Evolutionary conservation across 352 stramenopile species (phyloP).

Genomic region (Thalassiosira mediterranea): DNA sequence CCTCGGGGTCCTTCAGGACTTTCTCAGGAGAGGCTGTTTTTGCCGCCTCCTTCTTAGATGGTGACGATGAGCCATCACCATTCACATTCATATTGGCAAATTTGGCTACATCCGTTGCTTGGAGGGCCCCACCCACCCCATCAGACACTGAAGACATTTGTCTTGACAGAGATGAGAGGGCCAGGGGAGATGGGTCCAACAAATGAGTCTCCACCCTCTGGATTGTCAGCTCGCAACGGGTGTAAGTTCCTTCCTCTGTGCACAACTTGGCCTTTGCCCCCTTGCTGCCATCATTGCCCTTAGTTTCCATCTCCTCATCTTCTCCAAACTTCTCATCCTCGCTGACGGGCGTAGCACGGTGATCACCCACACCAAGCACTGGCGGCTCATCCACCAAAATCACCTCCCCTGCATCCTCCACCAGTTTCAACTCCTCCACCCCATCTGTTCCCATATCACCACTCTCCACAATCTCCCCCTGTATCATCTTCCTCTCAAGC

Average conservation of each 20-base stretch:
- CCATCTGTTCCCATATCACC: slow-evolving; percentile 21
- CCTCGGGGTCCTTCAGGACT: slow-evolving; percentile 1
- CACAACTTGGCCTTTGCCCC: slow-evolving; percentile 35
- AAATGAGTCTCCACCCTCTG: slow-evolving; percentile 81
- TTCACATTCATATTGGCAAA: slow-evolving; percentile 17
- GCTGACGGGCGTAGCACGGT: slow-evolving; percentile 6
- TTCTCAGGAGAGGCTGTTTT: not conserved
- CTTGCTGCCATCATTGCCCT: slow-evolving; percentile 5
- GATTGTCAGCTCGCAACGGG: slow-evolving; percentile 72
- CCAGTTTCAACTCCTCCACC: slow-evolving; percentile 16
- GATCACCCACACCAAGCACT: slow-evolving; percentile 29
- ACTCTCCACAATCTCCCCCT: slow-evolving; percentile 62
- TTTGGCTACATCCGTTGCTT: slow-evolving; percentile 17
- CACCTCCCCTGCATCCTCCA: slow-evolving; percentile 16
- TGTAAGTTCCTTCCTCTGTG: slow-evolving; percentile 59
- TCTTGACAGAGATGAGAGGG: slow-evolving; percentile 41
- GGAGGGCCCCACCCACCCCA: slow-evolving; percentile 26
- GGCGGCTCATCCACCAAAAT: slow-evolving; percentile 59
- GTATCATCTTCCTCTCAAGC: slow-evolving; percentile 75
- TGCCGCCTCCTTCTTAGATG: slow-evolving; percentile 11
- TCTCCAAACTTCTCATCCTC: slow-evolving; percentile 60
- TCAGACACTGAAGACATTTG: slow-evolving; percentile 26
- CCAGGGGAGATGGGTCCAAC: slow-evolving; percentile 74
- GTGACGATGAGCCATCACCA: not conserved
- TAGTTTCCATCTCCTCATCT: slow-evolving; percentile 9